Evolutionary conservation across 2,329 filamentous ascomycete species (phyloP), one percentile per base, ranked within the genome.

Genomic region (Claviceps africana): DNA sequence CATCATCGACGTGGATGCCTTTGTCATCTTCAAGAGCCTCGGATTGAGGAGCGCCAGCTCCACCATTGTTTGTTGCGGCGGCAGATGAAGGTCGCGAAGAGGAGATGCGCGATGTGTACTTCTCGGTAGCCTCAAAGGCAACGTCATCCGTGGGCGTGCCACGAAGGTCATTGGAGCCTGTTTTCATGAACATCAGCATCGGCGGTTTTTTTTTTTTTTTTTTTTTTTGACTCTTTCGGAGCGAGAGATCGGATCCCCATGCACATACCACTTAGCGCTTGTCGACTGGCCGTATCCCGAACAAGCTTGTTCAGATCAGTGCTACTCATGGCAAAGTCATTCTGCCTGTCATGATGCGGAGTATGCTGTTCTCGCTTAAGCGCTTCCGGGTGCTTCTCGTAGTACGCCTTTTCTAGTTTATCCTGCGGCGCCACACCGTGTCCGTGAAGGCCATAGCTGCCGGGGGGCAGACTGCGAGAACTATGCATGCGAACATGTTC

Each of bases 271-370:
- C 74, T 66, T 59, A 72, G 73, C 60, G 67, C 66, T 51, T 75
- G 74, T 58, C 72, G 75, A 59, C 68, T 76, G 51, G 75, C 78
- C 39, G 84, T 88, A 43, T 86, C 78, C 56, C 83, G 80, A 53
- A 97, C 89, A 58, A 97, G 83, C 70, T 86, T 89, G 70, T 95
- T 95, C 59, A 97, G 71, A 62, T 95, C 87, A 43, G 88, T 86
- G 61, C 86, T 90, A 68, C 86, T 93, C 81, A 95, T 78, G 52
- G 88, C 87, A 71, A 85, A 94, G 63, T 93, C 86, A 56, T 73
- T 73, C 56, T 74, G 72, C 53, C 78, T 76, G 51, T 79, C 77
- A 53, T 77, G 70, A 30, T 79, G 69, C 44, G 75, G 72, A 10
- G 70, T 71, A 30, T 73, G 80, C 57, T 82, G 78, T 63, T 90